Conservation (phyloP, 2,329 filamentous ascomycete species). For the Phaeomoniella chlamydospora region DNA sequence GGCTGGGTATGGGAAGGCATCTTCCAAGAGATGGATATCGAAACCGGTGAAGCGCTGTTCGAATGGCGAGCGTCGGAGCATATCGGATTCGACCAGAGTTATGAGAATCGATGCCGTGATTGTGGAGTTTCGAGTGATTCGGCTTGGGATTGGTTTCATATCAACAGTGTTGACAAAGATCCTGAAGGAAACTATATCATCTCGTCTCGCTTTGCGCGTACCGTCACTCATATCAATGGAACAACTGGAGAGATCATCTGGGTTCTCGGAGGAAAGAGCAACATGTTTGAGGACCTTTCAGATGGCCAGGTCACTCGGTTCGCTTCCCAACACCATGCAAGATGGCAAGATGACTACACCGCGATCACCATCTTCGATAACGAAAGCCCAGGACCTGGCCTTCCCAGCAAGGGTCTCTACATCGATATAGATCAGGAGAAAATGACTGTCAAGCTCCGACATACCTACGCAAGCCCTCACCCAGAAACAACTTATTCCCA, state of each 20-base stretch:
- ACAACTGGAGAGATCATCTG: constrained; percentile 32
- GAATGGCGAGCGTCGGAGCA: constrained; percentile 21
- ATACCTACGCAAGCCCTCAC: constrained; percentile 24
- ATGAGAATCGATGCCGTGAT: no score
- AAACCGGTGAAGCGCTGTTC: constrained; percentile 24
- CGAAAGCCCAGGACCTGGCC: constrained; percentile 11
- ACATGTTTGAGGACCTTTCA: constrained; percentile 25
- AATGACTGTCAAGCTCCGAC: constrained; percentile 28
- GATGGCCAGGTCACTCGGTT: constrained; percentile 30
- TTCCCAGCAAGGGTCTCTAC: constrained; percentile 10
- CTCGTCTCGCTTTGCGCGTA: constrained; percentile 25
- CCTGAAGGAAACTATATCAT: constrained; percentile 27
- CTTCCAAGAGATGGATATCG: constrained; percentile 31
- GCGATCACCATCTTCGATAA: constrained; percentile 25
- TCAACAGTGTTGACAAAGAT: constrained; percentile 39
- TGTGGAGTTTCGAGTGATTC: constrained; percentile 6
- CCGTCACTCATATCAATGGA: constrained; percentile 28
- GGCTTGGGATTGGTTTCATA: constrained; percentile 41
- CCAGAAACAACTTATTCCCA: constrained; percentile 22
- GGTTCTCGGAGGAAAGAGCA: constrained; percentile 34
- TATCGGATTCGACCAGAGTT: constrained; percentile 10
- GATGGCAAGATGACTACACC: constrained; percentile 19
- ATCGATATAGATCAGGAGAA: constrained; percentile 22
- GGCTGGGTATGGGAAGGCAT: constrained; percentile 31
- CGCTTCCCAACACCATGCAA: constrained; percentile 37